Evolutionary conservation across 352 stramenopile genomes (phyloP).

Genomic region (Peronospora belbahrii): DNA sequence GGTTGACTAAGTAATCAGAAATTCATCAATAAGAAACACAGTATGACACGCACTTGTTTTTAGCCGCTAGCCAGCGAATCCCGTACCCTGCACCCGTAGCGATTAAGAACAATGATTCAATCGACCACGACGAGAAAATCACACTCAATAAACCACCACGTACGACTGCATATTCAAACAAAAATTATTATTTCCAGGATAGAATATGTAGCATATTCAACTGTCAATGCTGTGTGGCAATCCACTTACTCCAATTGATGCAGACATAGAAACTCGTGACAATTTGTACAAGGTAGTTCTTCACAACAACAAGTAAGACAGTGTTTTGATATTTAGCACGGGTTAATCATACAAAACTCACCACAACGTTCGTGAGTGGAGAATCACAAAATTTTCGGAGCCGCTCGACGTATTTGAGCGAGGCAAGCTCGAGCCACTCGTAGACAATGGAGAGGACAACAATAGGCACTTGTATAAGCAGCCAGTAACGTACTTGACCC

Average conservation of each 20-base stretch:
- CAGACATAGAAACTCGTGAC: constrained; percentile 73
- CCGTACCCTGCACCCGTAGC: constrained; percentile 61
- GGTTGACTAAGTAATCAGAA: neutral
- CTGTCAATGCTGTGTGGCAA: constrained; percentile 1
- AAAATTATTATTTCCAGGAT: constrained; percentile 1
- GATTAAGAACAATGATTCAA: constrained; percentile 74
- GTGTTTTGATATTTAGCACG: neutral
- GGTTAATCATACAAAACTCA: too few species aligned
- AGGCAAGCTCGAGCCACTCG: constrained; percentile 74
- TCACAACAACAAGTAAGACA: neutral
- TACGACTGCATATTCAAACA: constrained; percentile 41
- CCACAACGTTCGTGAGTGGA: constrained; percentile 55
- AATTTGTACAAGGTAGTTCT: constrained; percentile 80
- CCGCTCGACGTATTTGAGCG: constrained; percentile 52
- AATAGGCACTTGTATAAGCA: constrained; percentile 68
- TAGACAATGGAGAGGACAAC: constrained; percentile 63
- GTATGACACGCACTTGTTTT: constrained; percentile 59
- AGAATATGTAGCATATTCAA: constrained; percentile 9
- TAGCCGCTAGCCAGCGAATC: constrained; percentile 68
- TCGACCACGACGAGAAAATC: constrained; percentile 72
- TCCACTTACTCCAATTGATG: constrained; percentile 70
- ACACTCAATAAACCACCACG: constrained; percentile 56
- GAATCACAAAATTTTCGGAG: constrained; percentile 61
- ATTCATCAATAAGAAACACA: neutral
- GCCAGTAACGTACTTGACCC: constrained; percentile 72